Conservation (phyloP, 257 asterid species). For the Agastache rugosa region DNA sequence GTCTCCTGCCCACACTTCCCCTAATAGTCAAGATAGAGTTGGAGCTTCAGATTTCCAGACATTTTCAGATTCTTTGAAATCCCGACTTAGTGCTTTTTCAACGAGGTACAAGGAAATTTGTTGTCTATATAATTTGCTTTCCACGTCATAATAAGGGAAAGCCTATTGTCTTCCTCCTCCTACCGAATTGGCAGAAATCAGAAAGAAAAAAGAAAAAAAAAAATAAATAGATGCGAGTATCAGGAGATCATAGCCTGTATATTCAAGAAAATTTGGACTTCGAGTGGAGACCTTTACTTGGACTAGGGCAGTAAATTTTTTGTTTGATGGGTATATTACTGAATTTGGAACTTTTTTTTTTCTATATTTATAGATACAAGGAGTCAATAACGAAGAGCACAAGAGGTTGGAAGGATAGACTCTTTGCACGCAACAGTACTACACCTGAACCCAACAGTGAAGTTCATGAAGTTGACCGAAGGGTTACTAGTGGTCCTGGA, state of each 20-base stretch:
- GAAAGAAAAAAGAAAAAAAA: neutral
- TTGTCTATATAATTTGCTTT: slow-evolving; percentile 8
- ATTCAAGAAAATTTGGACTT: neutral
- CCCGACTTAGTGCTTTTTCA: slow-evolving; percentile 78
- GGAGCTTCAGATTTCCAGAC: slow-evolving; percentile 88
- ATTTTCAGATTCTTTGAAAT: slow-evolving; percentile 75
- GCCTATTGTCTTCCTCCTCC: neutral
- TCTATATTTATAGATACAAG: slow-evolving; percentile 59
- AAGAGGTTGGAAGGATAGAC: slow-evolving; percentile 94
- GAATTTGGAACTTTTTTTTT: neutral
- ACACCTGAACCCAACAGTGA: slow-evolving; percentile 53
- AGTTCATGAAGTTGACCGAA: slow-evolving; percentile 44
- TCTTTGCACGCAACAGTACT: slow-evolving; percentile 71
- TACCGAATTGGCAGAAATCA: slow-evolving; percentile 20
- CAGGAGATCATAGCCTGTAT: neutral
- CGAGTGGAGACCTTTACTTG: neutral
- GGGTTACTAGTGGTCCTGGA: slow-evolving; percentile 44
- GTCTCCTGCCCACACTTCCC: slow-evolving; percentile 62
- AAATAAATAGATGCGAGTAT: neutral
- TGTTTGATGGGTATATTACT: neutral
- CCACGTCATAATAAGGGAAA: neutral
- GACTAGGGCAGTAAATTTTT: neutral
- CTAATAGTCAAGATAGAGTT: slow-evolving; percentile 71
- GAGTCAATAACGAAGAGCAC: slow-evolving; percentile 89
- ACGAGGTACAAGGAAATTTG: slow-evolving; percentile 52